Percentiles rank a stretch among this genome's conserved stretches.
phyloP scores from a whole-genome alignment of 2,329 filamentous ascomycete species.

The Penicillium sp. region DNA sequence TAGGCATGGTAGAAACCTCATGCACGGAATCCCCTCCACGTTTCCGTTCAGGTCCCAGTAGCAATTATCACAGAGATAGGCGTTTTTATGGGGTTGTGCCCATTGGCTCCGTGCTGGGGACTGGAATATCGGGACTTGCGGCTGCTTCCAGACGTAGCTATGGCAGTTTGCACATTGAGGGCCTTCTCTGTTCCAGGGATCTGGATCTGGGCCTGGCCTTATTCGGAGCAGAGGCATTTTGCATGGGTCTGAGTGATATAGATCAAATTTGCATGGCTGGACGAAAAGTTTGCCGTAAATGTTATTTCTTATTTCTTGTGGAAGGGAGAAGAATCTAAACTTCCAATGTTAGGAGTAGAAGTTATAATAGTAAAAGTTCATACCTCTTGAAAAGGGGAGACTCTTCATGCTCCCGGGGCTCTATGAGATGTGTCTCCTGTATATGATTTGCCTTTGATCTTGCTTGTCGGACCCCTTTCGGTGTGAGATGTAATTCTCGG shows the following conservation, averaged over 20 bases:
- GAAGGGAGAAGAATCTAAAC: conserved; percentile 15
- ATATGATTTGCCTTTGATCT: background rate
- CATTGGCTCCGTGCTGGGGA: conserved; percentile 19
- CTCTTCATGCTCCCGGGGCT: background rate
- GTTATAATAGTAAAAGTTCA: background rate
- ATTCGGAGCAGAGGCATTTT: background rate
- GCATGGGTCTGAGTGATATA: conserved; percentile 26
- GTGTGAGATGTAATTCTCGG: background rate
- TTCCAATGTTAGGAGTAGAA: background rate
- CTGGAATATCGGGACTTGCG: conserved; percentile 1
- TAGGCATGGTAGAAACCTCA: conserved; percentile 11
- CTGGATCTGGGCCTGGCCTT: conserved; percentile 3
- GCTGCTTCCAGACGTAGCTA: background rate
- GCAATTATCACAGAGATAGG: conserved; percentile 18
- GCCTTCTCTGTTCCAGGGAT: background rate
- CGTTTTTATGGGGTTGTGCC: conserved; percentile 6
- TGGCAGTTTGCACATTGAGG: conserved; percentile 5
- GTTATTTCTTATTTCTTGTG: conserved; percentile 10
- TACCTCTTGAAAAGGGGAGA: background rate
- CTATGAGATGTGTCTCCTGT: background rate
- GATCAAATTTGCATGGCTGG: conserved; percentile 17
- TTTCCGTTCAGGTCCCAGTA: conserved; percentile 11
- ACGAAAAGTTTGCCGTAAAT: conserved; percentile 14
- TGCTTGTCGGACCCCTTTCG: background rate
- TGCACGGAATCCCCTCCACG: background rate